These are phyloP conservation scores for Wickerhamiella pararugosa DNA, from an alignment of 1,139 yeast species.

Conservation along the genomic window DNA sequence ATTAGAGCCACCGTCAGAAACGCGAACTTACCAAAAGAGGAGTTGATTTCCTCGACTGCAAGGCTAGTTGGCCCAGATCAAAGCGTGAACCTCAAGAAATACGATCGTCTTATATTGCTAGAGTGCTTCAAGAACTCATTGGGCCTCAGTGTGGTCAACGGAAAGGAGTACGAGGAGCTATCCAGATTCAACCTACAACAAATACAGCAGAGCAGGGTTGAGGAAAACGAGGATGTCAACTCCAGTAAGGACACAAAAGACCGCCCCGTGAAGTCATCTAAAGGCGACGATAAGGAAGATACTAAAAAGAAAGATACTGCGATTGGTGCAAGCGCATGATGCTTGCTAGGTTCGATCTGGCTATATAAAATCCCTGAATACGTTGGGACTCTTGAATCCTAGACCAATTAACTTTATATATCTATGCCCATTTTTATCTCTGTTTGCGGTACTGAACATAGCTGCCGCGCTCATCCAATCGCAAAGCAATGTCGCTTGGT, in stretches of 20 bases:
- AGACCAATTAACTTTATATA: not conserved
- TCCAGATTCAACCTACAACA: constrained; percentile 9
- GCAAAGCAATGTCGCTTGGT: constrained; percentile 76
- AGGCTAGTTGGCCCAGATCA: constrained; percentile 59
- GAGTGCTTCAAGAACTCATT: constrained; percentile 54
- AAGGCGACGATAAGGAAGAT: too few species aligned
- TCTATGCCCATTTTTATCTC: constrained; percentile 8
- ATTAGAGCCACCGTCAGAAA: constrained; percentile 68
- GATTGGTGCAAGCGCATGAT: too few species aligned
- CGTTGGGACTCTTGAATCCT: not conserved
- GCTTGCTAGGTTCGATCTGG: too few species aligned
- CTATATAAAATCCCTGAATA: not conserved
- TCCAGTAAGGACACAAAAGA: not conserved
- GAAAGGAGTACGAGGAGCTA: constrained; percentile 10
- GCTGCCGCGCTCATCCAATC: constrained; percentile 21
- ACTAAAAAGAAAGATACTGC: too few species aligned
- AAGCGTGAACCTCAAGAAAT: constrained; percentile 63
- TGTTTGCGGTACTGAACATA: constrained; percentile 21
- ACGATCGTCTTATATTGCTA: constrained; percentile 63
- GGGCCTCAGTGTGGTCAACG: constrained; percentile 13
- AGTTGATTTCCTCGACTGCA: constrained; percentile 58
- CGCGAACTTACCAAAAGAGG: constrained; percentile 51
- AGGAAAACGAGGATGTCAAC: not conserved
- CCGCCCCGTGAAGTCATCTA: too few species aligned
- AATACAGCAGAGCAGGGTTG: constrained; percentile 5